phyloP scores from a whole-genome alignment of 176 grass and related monocot species.

The Carex cristatella region DNA sequence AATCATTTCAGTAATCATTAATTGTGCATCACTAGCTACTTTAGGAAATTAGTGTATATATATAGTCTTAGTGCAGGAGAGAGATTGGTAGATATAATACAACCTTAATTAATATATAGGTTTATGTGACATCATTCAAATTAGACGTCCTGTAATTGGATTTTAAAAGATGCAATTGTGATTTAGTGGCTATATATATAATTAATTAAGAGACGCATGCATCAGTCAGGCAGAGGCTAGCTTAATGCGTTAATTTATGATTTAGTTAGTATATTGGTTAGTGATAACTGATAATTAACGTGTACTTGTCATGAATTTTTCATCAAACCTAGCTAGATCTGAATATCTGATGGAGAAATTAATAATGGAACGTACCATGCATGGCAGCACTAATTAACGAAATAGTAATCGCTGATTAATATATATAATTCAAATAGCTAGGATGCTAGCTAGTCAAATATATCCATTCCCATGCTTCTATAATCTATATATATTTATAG shows the following conservation, averaged over 20 bases:
- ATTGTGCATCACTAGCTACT: neutral
- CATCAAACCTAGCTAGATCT: no score
- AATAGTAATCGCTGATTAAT: neutral
- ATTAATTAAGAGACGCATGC: no score
- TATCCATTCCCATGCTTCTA: neutral
- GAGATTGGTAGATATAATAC: neutral
- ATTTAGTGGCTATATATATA: no score
- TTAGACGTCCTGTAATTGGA: neutral
- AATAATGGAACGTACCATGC: no score
- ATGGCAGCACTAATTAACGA: neutral
- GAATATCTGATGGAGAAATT: no score
- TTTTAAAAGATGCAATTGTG: neutral
- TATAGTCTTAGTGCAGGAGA: neutral
- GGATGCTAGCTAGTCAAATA: neutral
- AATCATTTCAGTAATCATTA: conserved; percentile 17
- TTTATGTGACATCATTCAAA: neutral
- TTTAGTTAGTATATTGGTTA: no score
- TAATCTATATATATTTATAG: neutral
- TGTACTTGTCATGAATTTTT: no score
- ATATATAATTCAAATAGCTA: neutral
- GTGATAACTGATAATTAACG: no score
- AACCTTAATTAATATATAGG: neutral
- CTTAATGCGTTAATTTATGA: no score
- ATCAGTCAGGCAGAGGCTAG: no score
- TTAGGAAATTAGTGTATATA: neutral